Evolutionary conservation across 1,139 yeast genomes (phyloP).

Genomic region (Blastobotrys malaysiensis): DNA sequence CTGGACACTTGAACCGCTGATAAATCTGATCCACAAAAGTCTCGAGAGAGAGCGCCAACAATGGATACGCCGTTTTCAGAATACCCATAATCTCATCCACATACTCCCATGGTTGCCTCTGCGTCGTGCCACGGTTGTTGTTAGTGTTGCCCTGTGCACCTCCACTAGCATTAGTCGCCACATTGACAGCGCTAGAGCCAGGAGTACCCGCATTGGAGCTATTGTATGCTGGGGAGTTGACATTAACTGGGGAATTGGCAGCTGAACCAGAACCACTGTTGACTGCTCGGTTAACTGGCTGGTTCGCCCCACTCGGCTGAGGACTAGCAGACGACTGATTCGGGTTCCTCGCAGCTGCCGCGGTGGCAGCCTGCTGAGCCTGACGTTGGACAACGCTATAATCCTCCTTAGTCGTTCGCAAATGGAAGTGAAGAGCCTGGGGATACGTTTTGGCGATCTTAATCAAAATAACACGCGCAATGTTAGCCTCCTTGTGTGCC

Average conservation of each 20-base stretch:
- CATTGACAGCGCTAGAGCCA: neutral
- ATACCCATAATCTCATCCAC: slow-evolving; percentile 95
- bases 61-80: slow-evolving; percentile 91
- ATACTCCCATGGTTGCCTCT: slow-evolving; percentile 84
- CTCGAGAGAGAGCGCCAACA: slow-evolving; percentile 86
- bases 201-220: slow-evolving; percentile 6
- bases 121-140: slow-evolving; percentile 17
- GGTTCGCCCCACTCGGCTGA: slow-evolving; percentile 5
- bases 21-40: slow-evolving; percentile 93
- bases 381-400: slow-evolving; percentile 83
- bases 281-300: slow-evolving; percentile 15
- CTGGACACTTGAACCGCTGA: slow-evolving; percentile 88
- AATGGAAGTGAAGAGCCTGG: slow-evolving; percentile 93
- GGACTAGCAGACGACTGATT: slow-evolving; percentile 6
- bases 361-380: slow-evolving; percentile 50
- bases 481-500: slow-evolving; percentile 83
- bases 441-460: slow-evolving; percentile 95
- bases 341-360: slow-evolving; percentile 13
- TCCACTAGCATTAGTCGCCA: neutral
- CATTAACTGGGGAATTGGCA: slow-evolving; percentile 9
- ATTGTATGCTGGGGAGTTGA: slow-evolving; percentile 11
- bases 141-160: slow-evolving; percentile 20
- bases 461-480: slow-evolving; percentile 81
- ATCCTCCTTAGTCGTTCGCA: slow-evolving; percentile 92
- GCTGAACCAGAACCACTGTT: slow-evolving; percentile 12